Evolutionary conservation across 164 flowering plant species (phyloP).

Genomic region (Litsea cubeba): DNA sequence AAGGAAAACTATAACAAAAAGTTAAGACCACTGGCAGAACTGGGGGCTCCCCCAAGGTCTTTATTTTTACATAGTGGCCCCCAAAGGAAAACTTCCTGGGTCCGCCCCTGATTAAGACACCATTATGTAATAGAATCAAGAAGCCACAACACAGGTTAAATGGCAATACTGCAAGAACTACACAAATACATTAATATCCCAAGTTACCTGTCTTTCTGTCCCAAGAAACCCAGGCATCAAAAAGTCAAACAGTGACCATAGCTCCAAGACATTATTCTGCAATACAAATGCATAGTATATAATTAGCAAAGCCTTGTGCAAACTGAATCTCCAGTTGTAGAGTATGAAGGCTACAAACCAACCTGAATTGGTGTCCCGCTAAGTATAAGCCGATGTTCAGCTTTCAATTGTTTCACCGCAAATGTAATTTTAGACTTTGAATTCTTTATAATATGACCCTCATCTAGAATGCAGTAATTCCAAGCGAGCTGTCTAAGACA

Average conservation of each 20-base stretch:
- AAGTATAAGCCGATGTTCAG: constrained; percentile 81
- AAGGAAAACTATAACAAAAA: background rate
- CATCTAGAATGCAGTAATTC: constrained; percentile 96
- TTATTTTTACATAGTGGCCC: no score
- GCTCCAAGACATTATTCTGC: constrained; percentile 93
- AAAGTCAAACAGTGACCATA: constrained; percentile 99
- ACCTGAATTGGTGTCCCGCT: constrained; percentile 99
- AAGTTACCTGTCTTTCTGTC: constrained; percentile 79
- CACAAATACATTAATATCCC: background rate
- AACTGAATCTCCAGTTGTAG: background rate
- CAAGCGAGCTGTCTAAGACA: constrained; percentile 58
- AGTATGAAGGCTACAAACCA: constrained; percentile 2
- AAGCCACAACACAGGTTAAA: background rate
- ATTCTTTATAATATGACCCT: constrained; percentile 95
- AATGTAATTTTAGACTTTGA: constrained; percentile 83
- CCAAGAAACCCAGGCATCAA: constrained; percentile 99
- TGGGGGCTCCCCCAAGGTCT: no score
- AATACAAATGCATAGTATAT: constrained; percentile 15
- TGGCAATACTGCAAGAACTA: background rate
- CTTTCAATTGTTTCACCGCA: constrained; percentile 90
- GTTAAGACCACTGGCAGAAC: no score
- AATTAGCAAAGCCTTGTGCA: constrained; percentile 4
- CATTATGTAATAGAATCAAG: no score
- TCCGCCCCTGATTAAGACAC: no score
- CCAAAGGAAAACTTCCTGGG: no score